phyloP scores from a whole-genome alignment of 2,329 filamentous ascomycete genomes.

The Colletotrichum siamense region DNA sequence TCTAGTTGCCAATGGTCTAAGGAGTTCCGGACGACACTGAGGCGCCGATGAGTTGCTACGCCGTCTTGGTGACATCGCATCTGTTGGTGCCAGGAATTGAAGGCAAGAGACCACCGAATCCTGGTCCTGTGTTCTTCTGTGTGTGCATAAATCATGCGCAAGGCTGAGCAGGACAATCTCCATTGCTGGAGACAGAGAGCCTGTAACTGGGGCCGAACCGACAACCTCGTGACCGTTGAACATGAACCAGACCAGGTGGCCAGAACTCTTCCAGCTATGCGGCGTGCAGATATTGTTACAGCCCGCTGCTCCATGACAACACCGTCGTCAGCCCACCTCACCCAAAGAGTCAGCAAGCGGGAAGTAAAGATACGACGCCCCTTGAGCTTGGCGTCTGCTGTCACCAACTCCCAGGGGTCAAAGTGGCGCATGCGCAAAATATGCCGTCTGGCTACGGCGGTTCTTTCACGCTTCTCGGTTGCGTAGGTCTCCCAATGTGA shows the following conservation, averaged over 20 bases:
- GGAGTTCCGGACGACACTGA: neutral
- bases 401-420: conserved; percentile 25
- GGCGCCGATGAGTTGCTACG: neutral
- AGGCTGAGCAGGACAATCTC: neutral
- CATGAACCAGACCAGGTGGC: neutral
- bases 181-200: neutral
- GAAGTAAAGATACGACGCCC: conserved; percentile 4
- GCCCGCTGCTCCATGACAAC: neutral
- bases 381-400: conserved; percentile 7
- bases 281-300: neutral
- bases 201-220: neutral
- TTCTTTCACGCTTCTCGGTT: conserved; percentile 68
- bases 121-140: neutral
- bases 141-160: neutral
- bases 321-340: neutral
- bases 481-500: conserved; percentile 68
- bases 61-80: neutral
- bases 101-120: neutral
- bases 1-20: conserved; percentile 4
- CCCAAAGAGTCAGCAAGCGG: neutral
- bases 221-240: neutral
- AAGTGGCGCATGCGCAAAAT: conserved; percentile 62
- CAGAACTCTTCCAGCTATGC: neutral
- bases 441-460: conserved; percentile 71
- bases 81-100: neutral